Base-by-base conservation (phyloP, 306 rosid genomes). In the Trifolium pratense region DNA sequence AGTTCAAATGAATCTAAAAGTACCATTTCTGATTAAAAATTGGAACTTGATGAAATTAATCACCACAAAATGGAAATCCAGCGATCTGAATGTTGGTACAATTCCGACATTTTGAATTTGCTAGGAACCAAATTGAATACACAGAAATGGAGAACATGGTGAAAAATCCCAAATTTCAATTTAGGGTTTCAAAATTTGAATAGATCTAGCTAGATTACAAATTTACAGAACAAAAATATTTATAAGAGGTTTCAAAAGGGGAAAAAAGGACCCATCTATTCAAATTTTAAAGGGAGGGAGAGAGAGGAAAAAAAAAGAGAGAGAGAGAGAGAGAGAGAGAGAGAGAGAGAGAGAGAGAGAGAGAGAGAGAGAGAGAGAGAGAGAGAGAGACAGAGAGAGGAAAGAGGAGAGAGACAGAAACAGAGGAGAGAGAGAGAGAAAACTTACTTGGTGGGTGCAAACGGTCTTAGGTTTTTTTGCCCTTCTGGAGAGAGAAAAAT, bases 391-490 rank as follows among this genome's bases (percentile, higher is more conserved):
- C 10, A 9, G 86, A 70, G 63, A 68, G 32, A 77, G 74, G 52
- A 65, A 31, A 34, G 72, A 40, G 74, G 76, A 75, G 80, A 68
- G 55, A 74, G 53, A 68, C 72, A 42, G 71, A 34, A 84, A 74
- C 45, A 86, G 79, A 83, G 49, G 13, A 55, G 73, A 7, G 70
- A 71, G 61, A 85, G 86, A 83, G 87, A 83, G 87, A 83, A 79
- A 89, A 89, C 98, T 93, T 90, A 90, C 98, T 93, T 87, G 86
- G 91, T 93, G 89, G 96, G 92, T 93, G 96, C 84, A 91, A 89
- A 90, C 97, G 97, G 90, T 85, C 98, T 91, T 91, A 87, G 89
- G 97, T 96, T 96, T 93, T 92, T 93, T 92, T 90, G 89, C 89
- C 90, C 92, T 89, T 89, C 96, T 84, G 98, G 97, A 89, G 97